A percentile compares a stretch with the other conserved stretches of the same genome.
phyloP scores from a whole-genome alignment of 257 asterid species.

The Nemophila menziesii region DNA sequence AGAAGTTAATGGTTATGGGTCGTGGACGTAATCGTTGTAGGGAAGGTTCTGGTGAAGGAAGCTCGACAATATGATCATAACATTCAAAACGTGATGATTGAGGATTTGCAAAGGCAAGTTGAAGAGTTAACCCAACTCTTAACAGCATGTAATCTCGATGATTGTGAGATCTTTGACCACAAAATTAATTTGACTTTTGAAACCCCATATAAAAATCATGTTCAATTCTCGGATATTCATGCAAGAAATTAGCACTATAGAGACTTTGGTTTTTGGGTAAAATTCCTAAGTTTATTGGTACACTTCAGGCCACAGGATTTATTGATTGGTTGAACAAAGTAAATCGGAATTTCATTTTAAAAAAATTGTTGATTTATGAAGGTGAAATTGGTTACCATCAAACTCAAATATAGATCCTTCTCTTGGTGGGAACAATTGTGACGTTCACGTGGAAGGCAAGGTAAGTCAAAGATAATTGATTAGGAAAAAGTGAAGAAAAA shows the following conservation, averaged over 20 bases:
- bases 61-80: no score
- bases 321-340: constrained; percentile 2
- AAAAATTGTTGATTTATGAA: neutral
- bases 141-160: no score
- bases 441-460: neutral
- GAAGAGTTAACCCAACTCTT: no score
- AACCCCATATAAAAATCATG: no score
- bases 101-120: no score
- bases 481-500: constrained; percentile 1
- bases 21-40: no score
- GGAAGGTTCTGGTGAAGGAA: no score
- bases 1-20: no score
- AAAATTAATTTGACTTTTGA: no score
- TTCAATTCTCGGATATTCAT: no score
- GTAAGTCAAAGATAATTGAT: neutral
- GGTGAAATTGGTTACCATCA: neutral
- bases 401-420: neutral
- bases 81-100: no score
- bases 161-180: no score
- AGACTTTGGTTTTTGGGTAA: neutral
- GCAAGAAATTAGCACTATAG: neutral
- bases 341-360: neutral
- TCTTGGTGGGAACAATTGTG: constrained; percentile 5
- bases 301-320: neutral
- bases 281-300: neutral